These are phyloP conservation scores for Kregervanrija fluxuum DNA, from an alignment of 805 yeast species.

Conservation along the genomic window DNA sequence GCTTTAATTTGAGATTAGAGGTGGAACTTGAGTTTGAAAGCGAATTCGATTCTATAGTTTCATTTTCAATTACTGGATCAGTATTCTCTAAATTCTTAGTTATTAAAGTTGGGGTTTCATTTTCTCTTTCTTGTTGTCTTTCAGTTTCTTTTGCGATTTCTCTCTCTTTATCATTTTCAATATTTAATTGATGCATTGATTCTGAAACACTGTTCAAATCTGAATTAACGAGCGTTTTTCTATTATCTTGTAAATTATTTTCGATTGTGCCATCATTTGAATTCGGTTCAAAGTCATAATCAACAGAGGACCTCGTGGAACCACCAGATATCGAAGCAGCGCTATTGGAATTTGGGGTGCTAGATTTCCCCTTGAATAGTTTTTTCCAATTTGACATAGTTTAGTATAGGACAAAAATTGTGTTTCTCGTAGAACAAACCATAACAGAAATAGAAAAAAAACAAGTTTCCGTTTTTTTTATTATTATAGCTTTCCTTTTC, in stretches of 20 bases:
- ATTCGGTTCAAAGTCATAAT: neutral
- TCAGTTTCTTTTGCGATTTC: neutral
- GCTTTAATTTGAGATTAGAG: slow-evolving; percentile 26
- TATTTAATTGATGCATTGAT: slow-evolving; percentile 9
- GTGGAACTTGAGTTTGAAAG: neutral
- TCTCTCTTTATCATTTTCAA: neutral
- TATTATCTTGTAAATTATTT: slow-evolving; percentile 7
- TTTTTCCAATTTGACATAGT: slow-evolving; percentile 28
- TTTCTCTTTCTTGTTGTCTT: neutral
- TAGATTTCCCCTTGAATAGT: slow-evolving; percentile 19
- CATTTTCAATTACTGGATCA: slow-evolving; percentile 27
- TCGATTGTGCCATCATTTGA: no score
- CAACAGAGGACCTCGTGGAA: slow-evolving; percentile 1
- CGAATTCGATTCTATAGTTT: slow-evolving; percentile 1
- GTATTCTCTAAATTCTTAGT: slow-evolving; percentile 24
- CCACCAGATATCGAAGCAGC: slow-evolving; percentile 4
- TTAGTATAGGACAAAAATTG: no score
- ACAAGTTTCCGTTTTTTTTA: no score
- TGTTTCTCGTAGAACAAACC: no score
- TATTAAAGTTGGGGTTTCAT: slow-evolving; percentile 15
- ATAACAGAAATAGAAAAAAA: no score
- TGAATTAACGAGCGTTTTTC: slow-evolving; percentile 18
- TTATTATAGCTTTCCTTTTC: no score
- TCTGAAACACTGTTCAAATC: slow-evolving; percentile 10
- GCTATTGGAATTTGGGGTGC: slow-evolving; percentile 9